Conservation (phyloP, 78 protist species). For the slime mould (Dictyostelium discoideum) region dicty_2.7 NC_007088.5:2665001-2665500, state of each 20-base stretch:
- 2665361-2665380: constrained; percentile 8
- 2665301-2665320: not conserved
- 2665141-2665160: not conserved
- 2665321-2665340: not conserved
- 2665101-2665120: not conserved
- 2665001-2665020: not conserved
- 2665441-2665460: not conserved
- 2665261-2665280: not conserved
- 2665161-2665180: constrained; percentile 5
- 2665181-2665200: constrained; percentile 1
- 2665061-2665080: not conserved
- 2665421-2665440: not conserved
- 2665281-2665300: not conserved
- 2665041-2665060: not conserved
- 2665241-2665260: not conserved
- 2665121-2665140: not conserved
- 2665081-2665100: not conserved
- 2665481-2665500: not conserved
- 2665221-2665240: not conserved
- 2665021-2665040: not conserved
- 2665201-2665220: not conserved
- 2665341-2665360: not conserved
- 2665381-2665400: not conserved
- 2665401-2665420: not conserved
- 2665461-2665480: not conserved